A percentile compares a stretch with the other conserved stretches of the same genome.
phyloP scores from a whole-genome alignment of 257 asterid genomes.

The Leonotis leonurus region DNA sequence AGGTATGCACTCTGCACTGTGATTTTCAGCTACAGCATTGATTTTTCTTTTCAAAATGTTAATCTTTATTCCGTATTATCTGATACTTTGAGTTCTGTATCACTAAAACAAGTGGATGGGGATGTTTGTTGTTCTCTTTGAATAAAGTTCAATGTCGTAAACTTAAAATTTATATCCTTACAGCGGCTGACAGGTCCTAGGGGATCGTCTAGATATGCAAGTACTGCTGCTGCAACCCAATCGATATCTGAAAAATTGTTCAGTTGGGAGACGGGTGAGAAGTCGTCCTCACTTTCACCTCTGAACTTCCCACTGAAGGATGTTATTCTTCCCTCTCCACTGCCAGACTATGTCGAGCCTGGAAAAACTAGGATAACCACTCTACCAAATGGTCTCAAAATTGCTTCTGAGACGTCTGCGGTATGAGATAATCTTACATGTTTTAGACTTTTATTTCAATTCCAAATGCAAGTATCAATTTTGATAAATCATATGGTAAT shows the following conservation, averaged over 20 bases:
- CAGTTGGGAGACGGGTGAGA: slow-evolving; percentile 62
- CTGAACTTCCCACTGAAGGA: slow-evolving; percentile 52
- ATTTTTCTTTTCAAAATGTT: too few species aligned
- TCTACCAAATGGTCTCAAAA: slow-evolving; percentile 61
- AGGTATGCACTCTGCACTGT: too few species aligned
- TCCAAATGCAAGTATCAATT: background rate
- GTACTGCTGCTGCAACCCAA: slow-evolving; percentile 48
- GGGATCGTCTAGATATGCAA: too few species aligned
- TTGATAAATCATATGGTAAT: background rate
- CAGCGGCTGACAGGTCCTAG: too few species aligned
- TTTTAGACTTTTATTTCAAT: background rate
- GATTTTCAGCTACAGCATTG: too few species aligned
- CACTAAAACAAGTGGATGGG: too few species aligned
- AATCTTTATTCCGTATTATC: too few species aligned
- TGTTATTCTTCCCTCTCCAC: slow-evolving; percentile 46
- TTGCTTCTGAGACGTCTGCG: slow-evolving; percentile 68
- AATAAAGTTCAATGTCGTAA: too few species aligned
- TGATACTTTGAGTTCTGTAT: too few species aligned
- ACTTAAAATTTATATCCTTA: too few species aligned
- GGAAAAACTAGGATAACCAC: slow-evolving; percentile 56
- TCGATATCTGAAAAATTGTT: slow-evolving; percentile 56
- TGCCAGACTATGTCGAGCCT: slow-evolving; percentile 66
- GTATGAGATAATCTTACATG: slow-evolving; percentile 30
- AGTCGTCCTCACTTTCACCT: slow-evolving; percentile 50
- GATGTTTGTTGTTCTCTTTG: too few species aligned